These are phyloP conservation scores for Claviceps humidiphila DNA, from an alignment of 2,329 filamentous ascomycete genomes.

Conservation along the genomic window DNA sequence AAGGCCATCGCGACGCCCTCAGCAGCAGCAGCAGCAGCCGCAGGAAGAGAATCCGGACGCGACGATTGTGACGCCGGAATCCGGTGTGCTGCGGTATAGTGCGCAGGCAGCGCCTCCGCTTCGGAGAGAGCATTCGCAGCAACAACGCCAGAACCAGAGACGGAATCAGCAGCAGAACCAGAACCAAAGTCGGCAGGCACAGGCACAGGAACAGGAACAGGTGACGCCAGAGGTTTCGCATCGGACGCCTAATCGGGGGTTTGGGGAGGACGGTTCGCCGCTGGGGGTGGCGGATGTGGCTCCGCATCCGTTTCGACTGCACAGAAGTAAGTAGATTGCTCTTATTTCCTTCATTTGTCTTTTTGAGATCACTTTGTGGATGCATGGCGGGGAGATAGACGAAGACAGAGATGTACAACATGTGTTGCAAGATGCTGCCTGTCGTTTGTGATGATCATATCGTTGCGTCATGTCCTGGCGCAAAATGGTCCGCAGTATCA, in stretches of 20 bases:
- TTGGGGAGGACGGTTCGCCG: slow-evolving; percentile 8
- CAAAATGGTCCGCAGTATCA: neutral
- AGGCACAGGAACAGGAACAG: slow-evolving; percentile 4
- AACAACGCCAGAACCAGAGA: slow-evolving; percentile 4
- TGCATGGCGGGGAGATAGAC: neutral
- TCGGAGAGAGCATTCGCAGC: slow-evolving; percentile 4
- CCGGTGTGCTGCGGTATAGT: neutral
- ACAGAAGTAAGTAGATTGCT: slow-evolving; percentile 19
- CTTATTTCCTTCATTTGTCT: neutral
- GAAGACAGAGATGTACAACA: neutral
- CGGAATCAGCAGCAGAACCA: slow-evolving; percentile 1
- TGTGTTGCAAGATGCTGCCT: neutral
- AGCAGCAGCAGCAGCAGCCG: neutral
- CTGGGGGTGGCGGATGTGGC: slow-evolving; percentile 13
- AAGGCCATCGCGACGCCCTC: neutral
- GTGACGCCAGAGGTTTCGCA: slow-evolving; percentile 9
- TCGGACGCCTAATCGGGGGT: slow-evolving; percentile 8
- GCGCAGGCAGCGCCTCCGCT: neutral
- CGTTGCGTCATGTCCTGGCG: neutral
- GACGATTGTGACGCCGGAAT: neutral
- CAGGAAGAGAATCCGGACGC: neutral
- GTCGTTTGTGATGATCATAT: neutral
- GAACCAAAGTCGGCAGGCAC: slow-evolving; percentile 1
- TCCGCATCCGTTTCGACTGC: slow-evolving; percentile 24
- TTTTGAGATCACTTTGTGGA: neutral